Evolutionary conservation across 2,329 filamentous ascomycete genomes (phyloP).

Genomic region (Arthroderma sp.): DNA sequence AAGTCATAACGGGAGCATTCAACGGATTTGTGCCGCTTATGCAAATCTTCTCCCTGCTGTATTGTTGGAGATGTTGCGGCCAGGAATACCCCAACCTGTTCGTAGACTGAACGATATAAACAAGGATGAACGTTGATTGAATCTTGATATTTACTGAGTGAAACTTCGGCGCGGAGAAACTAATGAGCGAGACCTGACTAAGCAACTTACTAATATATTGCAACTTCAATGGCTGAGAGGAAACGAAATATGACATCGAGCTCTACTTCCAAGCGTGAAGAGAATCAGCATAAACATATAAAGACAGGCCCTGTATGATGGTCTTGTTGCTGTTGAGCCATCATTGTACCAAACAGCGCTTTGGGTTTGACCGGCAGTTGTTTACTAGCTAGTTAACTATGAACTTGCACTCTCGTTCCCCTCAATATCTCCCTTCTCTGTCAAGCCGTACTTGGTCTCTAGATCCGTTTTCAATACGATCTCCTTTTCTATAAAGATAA

Average conservation of each 20-base stretch:
- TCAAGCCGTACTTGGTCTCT: slow-evolving; percentile 10
- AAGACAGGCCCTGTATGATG: not conserved
- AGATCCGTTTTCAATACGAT: slow-evolving; percentile 5
- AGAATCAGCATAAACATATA: not conserved
- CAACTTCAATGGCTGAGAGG: too few relatives aligned
- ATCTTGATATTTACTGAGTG: too few relatives aligned
- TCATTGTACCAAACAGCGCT: not conserved
- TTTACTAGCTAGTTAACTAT: not conserved
- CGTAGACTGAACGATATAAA: too few relatives aligned
- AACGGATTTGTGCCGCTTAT: too few relatives aligned
- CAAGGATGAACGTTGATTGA: too few relatives aligned
- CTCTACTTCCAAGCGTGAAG: not conserved
- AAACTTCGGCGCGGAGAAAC: not conserved
- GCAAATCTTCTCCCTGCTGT: too few relatives aligned
- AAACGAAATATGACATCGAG: not conserved
- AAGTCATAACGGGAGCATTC: too few relatives aligned
- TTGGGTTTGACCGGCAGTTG: not conserved
- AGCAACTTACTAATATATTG: not conserved
- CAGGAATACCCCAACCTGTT: too few relatives aligned
- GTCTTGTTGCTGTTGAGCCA: not conserved
- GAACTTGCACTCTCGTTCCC: not conserved
- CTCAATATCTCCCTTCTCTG: not conserved
- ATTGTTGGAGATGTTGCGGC: too few relatives aligned
- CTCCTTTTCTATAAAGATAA: slow-evolving; percentile 5
- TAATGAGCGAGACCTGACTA: not conserved